Conservation (phyloP, 202 grass and related monocot species). For the Musa balbisiana region DNA sequence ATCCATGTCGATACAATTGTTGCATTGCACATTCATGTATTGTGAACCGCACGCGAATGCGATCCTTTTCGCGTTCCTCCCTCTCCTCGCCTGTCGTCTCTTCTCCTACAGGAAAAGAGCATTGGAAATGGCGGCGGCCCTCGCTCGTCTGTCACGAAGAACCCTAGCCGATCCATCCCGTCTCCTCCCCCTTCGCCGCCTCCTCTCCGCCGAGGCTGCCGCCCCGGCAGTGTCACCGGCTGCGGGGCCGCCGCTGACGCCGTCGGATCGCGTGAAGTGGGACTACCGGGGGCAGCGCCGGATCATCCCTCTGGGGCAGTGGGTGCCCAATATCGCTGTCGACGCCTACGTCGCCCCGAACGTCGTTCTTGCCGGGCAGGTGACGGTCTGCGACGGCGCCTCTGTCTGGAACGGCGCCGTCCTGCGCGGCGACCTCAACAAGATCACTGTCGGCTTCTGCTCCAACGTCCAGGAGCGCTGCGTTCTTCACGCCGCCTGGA, state of each 20-base stretch:
- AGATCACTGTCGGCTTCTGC: conserved; percentile 92
- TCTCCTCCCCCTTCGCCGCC: conserved; percentile 34
- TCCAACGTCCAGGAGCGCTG: conserved; percentile 92
- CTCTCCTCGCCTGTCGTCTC: not conserved
- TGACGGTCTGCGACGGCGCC: conserved; percentile 74
- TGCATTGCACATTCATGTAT: no score
- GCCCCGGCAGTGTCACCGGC: conserved; percentile 12
- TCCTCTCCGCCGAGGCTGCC: conserved; percentile 31
- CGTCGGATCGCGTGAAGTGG: conserved; percentile 66
- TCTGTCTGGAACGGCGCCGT: conserved; percentile 93
- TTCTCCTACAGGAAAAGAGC: not conserved
- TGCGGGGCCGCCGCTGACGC: not conserved
- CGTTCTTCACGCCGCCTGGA: conserved; percentile 88
- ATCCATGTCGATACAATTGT: not conserved
- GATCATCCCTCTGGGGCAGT: conserved; percentile 75
- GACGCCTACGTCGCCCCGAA: conserved; percentile 92
- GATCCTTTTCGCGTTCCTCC: not conserved
- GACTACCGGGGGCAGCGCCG: conserved; percentile 86
- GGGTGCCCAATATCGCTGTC: conserved; percentile 81
- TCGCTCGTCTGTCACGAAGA: conserved; percentile 57
- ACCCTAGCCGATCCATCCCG: conserved; percentile 10
- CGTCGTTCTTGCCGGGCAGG: conserved; percentile 79
- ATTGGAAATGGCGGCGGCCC: conserved; percentile 34
- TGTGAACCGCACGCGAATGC: not conserved
- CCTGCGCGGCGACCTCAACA: conserved; percentile 90